Conservation (phyloP, 148 eudicot species). For the Oxyria digyna region DNA sequence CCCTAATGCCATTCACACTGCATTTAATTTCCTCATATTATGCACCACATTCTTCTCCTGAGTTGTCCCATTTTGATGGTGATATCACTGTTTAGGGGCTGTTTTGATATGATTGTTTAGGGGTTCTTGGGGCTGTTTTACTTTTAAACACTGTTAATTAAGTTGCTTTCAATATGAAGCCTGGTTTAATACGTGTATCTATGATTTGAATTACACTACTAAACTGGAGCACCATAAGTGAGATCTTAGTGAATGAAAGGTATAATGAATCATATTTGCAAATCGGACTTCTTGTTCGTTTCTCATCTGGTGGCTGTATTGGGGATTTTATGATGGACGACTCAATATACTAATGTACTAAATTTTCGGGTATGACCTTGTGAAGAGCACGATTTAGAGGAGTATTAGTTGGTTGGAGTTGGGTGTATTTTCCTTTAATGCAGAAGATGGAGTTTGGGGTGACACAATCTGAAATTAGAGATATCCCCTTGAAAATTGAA, state of each 20-base stretch:
- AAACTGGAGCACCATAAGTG: not conserved
- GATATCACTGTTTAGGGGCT: not conserved
- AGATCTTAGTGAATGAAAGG: not conserved
- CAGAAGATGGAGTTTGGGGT: too few species aligned
- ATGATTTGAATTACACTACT: not conserved
- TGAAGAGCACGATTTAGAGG: too few species aligned
- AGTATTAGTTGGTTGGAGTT: too few species aligned
- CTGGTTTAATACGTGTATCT: not conserved
- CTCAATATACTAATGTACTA: not conserved
- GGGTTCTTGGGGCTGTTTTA: not conserved
- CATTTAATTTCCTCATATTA: not conserved
- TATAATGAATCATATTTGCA: not conserved
- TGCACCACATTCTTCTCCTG: not conserved
- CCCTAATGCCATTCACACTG: not conserved
- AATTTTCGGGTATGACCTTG: too few species aligned
- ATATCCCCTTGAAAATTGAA: too few species aligned
- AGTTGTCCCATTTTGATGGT: not conserved
- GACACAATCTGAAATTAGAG: too few species aligned
- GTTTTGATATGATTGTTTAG: too few species aligned
- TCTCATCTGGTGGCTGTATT: not conserved
- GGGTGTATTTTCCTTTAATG: too few species aligned
- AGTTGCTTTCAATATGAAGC: not conserved
- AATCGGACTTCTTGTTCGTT: not conserved
- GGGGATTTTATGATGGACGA: not conserved
- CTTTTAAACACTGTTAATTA: not conserved